A percentile compares a stretch with the other conserved stretches of the same genome.
Conservation (phyloP, 2,329 filamentous ascomycete genomes). For the Mycosphaerelloides madeirae region DNA sequence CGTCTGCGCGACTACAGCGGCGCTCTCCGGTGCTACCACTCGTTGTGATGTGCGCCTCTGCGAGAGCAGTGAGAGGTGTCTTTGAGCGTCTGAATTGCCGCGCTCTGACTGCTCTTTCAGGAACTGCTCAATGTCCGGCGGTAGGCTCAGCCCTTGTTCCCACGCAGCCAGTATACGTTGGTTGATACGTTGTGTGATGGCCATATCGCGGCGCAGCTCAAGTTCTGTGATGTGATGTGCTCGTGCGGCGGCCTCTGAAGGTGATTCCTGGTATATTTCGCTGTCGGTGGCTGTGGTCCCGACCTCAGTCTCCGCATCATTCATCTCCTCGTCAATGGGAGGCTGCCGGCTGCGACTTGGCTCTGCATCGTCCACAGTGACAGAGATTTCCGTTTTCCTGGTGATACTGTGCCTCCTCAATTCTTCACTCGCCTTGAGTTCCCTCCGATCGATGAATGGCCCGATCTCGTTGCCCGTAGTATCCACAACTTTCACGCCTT, state of each 20-base stretch:
- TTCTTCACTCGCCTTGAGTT: constrained; percentile 15
- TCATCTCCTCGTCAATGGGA: constrained; percentile 24
- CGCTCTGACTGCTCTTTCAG: constrained; percentile 34
- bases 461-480: constrained; percentile 66
- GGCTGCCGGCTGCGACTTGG: constrained; percentile 16
- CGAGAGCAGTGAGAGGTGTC: constrained; percentile 12
- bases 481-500: constrained; percentile 64
- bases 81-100: constrained; percentile 17
- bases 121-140: constrained; percentile 33
- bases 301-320: constrained; percentile 20
- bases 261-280: constrained; percentile 16
- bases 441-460: constrained; percentile 50
- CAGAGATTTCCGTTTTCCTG: constrained; percentile 31
- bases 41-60: constrained; percentile 3
- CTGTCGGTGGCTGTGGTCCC: constrained; percentile 18
- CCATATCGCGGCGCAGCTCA: constrained; percentile 22
- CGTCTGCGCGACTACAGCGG: constrained; percentile 14
- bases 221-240: constrained; percentile 25
- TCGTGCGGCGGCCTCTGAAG: constrained; percentile 19
- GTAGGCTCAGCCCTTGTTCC: constrained; percentile 29
- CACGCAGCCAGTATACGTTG: constrained; percentile 29
- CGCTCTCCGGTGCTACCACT: constrained; percentile 13
- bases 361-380: constrained; percentile 27
- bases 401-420: constrained; percentile 27
- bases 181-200: constrained; percentile 22